A percentile compares a stretch with the other conserved stretches of the same genome.
phyloP scores from a whole-genome alignment of 495 filamentous ascomycete species.

The Xylaria intraflava region DNA sequence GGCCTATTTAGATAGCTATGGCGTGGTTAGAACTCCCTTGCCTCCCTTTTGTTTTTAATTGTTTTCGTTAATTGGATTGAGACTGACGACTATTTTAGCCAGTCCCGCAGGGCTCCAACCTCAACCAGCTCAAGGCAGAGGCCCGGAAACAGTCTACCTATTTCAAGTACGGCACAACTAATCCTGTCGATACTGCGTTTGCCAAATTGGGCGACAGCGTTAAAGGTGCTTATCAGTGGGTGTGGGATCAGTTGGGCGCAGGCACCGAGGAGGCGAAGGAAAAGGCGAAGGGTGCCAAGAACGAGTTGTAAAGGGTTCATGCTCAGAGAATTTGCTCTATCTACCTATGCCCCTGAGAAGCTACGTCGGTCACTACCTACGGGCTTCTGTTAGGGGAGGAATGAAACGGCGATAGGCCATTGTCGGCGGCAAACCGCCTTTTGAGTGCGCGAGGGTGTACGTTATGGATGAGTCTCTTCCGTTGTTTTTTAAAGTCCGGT shows the following conservation, averaged over 20 bases:
- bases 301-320: slow-evolving; percentile 29
- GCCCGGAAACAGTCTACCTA: slow-evolving; percentile 67
- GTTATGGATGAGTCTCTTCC: no score
- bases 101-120: slow-evolving; percentile 45
- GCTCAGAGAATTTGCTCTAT: no score
- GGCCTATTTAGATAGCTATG: slow-evolving; percentile 74
- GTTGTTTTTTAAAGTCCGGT: no score
- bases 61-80: no score
- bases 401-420: no score
- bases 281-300: slow-evolving; percentile 38
- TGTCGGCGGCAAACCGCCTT: no score
- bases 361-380: no score
- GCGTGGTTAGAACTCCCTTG: slow-evolving; percentile 41
- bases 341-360: no score
- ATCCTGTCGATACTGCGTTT: slow-evolving; percentile 56
- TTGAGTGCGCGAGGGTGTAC: no score
- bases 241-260: slow-evolving; percentile 48
- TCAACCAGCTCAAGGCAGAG: slow-evolving; percentile 58
- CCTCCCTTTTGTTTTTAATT: not conserved
- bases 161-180: slow-evolving; percentile 70
- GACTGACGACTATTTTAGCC: slow-evolving; percentile 53
- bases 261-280: slow-evolving; percentile 60
- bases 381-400: no score
- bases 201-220: slow-evolving; percentile 54
- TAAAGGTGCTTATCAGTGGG: slow-evolving; percentile 50